Base-by-base conservation (phyloP, 2,329 filamentous ascomycete species). In the Dactylellina leptospora region DNA sequence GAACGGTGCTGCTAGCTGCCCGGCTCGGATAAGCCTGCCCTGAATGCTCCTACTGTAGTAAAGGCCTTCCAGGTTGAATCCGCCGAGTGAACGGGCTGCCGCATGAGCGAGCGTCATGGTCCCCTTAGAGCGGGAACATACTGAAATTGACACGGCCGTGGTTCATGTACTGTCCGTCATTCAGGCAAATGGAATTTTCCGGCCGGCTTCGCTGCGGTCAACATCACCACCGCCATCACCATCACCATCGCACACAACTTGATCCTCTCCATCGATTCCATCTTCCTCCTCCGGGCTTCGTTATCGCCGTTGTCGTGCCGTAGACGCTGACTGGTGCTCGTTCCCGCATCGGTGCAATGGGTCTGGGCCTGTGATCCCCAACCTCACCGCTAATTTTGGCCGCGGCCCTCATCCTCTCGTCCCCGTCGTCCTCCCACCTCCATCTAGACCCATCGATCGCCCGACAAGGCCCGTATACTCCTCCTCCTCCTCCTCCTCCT, bases 1-100 rank as follows among this genome's bases (percentile, higher is more conserved):
- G 23, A 36, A 30, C 25, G 22, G 45, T 11, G 20, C 13, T 18
- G n/a, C 18, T 36, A 54, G 50, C 64, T 71, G 66, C 66, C 66
- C 42, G 58, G 58, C 66, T 71, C 66, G 66, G 66, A 71, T 71
- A 71, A 70, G 66, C 42, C 66, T 71, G 48, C 66, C 66, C 66
- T 51, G 58, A 71, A 50, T 33, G 55, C 53, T 36, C 55, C 33
- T 28, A 16, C 38, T 28, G 42, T 16, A 45, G 55, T 40, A 27
- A 25, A 27, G 56, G 20, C 55, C 55, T 53, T 59, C 63, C 47
- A 45, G 62, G 27, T 40, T 60, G 36, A 53, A 47, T 38, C 33
- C 22, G 23, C 23, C 51, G 30, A 27, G 44, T 47, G 47, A 51
- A 51, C 47, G 54, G 54, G 33, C 11, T 51, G 50, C 30, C 33